phyloP scores from a whole-genome alignment of 768 basidiomycete species.

The Hypsizygus marmoreus region DNA sequence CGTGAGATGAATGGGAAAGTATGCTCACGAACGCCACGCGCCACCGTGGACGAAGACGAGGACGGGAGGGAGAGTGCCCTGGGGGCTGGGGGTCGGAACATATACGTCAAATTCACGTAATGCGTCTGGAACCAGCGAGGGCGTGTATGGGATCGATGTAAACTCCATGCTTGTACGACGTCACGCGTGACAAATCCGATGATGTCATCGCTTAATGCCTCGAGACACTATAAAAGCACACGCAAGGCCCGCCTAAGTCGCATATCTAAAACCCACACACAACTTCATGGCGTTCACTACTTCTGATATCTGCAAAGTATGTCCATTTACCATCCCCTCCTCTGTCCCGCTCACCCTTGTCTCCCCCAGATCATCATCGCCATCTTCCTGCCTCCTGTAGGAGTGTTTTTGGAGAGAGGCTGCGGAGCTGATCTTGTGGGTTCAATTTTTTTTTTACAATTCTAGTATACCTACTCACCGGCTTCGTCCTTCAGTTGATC shows the following conservation, averaged over 20 bases:
- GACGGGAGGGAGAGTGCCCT: slow-evolving; percentile 22
- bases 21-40: slow-evolving; percentile 79
- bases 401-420: slow-evolving; percentile 88
- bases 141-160: slow-evolving; percentile 42
- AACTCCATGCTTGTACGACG: slow-evolving; percentile 23
- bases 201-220: slow-evolving; percentile 14
- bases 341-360: slow-evolving; percentile 11
- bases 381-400: slow-evolving; percentile 78
- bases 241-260: background rate
- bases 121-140: slow-evolving; percentile 23
- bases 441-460: slow-evolving; percentile 17
- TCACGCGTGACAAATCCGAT: slow-evolving; percentile 5
- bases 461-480: slow-evolving; percentile 6
- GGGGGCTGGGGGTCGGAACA: slow-evolving; percentile 26
- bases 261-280: background rate
- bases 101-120: slow-evolving; percentile 60
- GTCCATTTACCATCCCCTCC: slow-evolving; percentile 15
- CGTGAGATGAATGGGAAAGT: background rate
- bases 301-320: slow-evolving; percentile 80
- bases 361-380: slow-evolving; percentile 54
- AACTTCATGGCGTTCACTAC: slow-evolving; percentile 73
- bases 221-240: background rate
- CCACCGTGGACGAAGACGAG: slow-evolving; percentile 82
- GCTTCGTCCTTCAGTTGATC: slow-evolving; percentile 42
- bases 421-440: slow-evolving; percentile 75